Percentiles rank a stretch among this genome's conserved stretches.
phyloP scores from a whole-genome alignment of 2,329 filamentous ascomycete species.

The Calonectria leucothoes region DNA sequence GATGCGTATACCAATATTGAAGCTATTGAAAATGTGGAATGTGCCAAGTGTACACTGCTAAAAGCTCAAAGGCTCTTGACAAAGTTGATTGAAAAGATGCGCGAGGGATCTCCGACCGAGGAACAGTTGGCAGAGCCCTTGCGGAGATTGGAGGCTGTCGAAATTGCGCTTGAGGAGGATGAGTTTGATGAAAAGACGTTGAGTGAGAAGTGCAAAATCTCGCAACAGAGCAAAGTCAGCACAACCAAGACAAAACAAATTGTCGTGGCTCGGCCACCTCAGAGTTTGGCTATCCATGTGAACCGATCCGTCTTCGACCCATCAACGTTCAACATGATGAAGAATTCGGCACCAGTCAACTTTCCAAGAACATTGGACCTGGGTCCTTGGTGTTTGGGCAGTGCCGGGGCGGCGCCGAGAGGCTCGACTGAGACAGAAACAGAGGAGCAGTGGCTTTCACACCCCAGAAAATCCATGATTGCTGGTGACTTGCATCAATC shows the following conservation, averaged over 20 bases:
- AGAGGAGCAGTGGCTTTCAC: constrained; percentile 76
- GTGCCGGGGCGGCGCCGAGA: constrained; percentile 44
- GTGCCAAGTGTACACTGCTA: constrained; percentile 87
- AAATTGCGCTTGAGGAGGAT: constrained; percentile 79
- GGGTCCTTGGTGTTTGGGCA: constrained; percentile 86
- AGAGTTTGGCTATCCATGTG: constrained; percentile 85
- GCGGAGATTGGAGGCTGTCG: constrained; percentile 72
- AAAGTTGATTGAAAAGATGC: constrained; percentile 57
- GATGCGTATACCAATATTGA: constrained; percentile 89
- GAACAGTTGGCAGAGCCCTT: constrained; percentile 63
- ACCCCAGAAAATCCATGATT: constrained; percentile 80
- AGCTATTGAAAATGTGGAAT: constrained; percentile 89
- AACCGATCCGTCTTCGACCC: constrained; percentile 95
- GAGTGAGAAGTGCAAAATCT: constrained; percentile 72
- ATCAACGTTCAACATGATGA: constrained; percentile 79
- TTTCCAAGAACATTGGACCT: constrained; percentile 83
- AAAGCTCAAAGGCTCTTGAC: constrained; percentile 62
- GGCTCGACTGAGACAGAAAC: constrained; percentile 5
- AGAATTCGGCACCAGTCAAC: constrained; percentile 83
- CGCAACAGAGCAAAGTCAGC: constrained; percentile 74
- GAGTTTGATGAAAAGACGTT: constrained; percentile 80
- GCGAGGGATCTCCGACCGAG: constrained; percentile 51
- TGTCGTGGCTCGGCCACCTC: constrained; percentile 84
- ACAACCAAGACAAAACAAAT: constrained; percentile 92
- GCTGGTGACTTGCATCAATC: constrained; percentile 64